Evolutionary conservation across 1,139 yeast genomes (phyloP).

Genomic region (Ogataea hybrid): DNA sequence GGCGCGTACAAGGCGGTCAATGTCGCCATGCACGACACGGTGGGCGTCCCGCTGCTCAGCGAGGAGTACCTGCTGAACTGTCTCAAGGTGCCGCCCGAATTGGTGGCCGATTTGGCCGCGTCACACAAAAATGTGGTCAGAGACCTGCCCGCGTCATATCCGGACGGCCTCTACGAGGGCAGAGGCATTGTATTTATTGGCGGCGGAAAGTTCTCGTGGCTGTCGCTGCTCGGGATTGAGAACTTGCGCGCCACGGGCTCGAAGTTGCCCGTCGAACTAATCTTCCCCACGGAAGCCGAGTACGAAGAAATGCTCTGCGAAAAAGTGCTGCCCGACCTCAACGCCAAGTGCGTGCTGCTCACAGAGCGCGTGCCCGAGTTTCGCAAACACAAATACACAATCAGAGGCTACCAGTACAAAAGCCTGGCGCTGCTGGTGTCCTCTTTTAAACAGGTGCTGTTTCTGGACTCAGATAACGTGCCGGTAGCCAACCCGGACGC

Average conservation of each 20-base stretch:
- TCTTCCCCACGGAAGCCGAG: slow-evolving; percentile 45
- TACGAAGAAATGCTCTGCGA: slow-evolving; percentile 50
- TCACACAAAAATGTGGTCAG: slow-evolving; percentile 56
- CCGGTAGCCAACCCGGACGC: slow-evolving; percentile 52
- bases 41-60: slow-evolving; percentile 32
- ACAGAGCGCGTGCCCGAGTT: slow-evolving; percentile 40
- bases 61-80: slow-evolving; percentile 53
- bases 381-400: slow-evolving; percentile 26
- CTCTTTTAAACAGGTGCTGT: slow-evolving; percentile 53
- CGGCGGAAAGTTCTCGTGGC: slow-evolving; percentile 60
- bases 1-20: slow-evolving; percentile 28
- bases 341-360: slow-evolving; percentile 46
- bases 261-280: slow-evolving; percentile 57
- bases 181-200: slow-evolving; percentile 64
- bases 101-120: slow-evolving; percentile 44
- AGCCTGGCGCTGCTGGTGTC: slow-evolving; percentile 55
- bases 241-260: slow-evolving; percentile 54
- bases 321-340: slow-evolving; percentile 43
- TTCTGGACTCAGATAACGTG: slow-evolving; percentile 59
- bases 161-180: slow-evolving; percentile 44
- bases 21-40: slow-evolving; percentile 31
- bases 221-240: slow-evolving; percentile 51
- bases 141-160: slow-evolving; percentile 45
- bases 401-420: slow-evolving; percentile 56
- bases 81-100: slow-evolving; percentile 48